Percentiles rank a stretch among this genome's conserved stretches.
Conservation (phyloP, 164 flowering plant species). For the Vitis riparia region DNA sequence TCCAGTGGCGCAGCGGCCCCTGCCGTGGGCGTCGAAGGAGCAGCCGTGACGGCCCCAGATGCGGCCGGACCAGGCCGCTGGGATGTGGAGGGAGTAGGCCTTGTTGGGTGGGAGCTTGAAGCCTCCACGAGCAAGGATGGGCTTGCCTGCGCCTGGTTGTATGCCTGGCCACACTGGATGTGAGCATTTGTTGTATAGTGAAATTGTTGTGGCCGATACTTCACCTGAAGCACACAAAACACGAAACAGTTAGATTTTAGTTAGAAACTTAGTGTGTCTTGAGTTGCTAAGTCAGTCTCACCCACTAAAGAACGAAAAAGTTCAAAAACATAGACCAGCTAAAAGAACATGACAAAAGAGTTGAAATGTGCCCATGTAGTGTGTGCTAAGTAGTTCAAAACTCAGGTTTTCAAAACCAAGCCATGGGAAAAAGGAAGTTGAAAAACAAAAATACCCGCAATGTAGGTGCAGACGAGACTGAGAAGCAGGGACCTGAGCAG, state of each 20-base stretch:
- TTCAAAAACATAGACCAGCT: no score
- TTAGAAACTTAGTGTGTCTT: no score
- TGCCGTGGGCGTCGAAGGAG: slow-evolving; percentile 62
- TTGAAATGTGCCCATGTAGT: no score
- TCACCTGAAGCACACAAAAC: slow-evolving; percentile 13
- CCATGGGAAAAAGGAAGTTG: no score
- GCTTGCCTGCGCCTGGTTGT: slow-evolving; percentile 81
- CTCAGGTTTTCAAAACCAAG: no score
- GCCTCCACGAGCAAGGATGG: slow-evolving; percentile 76
- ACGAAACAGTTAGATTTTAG: no score
- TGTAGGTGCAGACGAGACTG: neutral
- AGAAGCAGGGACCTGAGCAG: slow-evolving; percentile 14
- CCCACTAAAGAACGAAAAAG: no score
- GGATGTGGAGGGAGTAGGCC: slow-evolving; percentile 58
- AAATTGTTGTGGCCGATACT: slow-evolving; percentile 56
- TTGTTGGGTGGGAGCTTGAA: slow-evolving; percentile 64
- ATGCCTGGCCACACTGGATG: slow-evolving; percentile 95
- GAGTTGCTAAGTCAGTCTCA: no score
- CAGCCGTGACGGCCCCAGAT: slow-evolving; percentile 97
- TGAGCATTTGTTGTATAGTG: slow-evolving; percentile 68
- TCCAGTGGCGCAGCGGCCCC: slow-evolving; percentile 82
- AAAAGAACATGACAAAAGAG: no score
- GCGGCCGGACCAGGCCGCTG: slow-evolving; percentile 88
- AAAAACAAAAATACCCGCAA: neutral
- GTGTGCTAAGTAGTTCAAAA: no score